These are phyloP conservation scores for Dactylellina sp. DNA, from an alignment of 2,329 filamentous ascomycete species.

Conservation along the genomic window DNA sequence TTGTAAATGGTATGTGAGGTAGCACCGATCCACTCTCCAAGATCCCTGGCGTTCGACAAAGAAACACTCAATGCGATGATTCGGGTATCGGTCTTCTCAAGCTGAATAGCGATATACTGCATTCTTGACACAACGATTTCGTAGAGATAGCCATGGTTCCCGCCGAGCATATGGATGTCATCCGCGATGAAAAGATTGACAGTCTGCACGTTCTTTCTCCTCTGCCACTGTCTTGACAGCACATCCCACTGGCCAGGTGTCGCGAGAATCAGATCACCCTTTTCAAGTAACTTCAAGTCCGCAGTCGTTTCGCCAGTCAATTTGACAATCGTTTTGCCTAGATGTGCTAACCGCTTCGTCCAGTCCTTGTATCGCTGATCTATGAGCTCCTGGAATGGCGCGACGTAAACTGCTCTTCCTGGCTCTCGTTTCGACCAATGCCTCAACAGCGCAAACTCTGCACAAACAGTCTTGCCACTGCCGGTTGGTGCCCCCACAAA, in stretches of 20 bases:
- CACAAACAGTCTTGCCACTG: constrained; percentile 96
- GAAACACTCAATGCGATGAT: constrained; percentile 92
- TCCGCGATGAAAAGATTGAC: constrained; percentile 94
- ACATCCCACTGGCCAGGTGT: constrained; percentile 97
- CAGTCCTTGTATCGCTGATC: constrained; percentile 85
- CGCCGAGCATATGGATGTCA: constrained; percentile 92
- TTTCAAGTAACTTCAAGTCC: constrained; percentile 87
- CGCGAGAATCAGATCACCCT: constrained; percentile 87
- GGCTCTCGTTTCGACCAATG: constrained; percentile 81
- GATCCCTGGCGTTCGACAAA: constrained; percentile 88
- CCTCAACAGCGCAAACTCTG: constrained; percentile 89
- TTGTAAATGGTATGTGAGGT: constrained; percentile 99
- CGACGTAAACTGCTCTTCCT: constrained; percentile 90
- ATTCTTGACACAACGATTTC: constrained; percentile 98
- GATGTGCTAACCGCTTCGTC: constrained; percentile 81
- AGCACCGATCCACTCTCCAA: constrained; percentile 97
- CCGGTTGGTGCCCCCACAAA: constrained; percentile 93
- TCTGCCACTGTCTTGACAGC: constrained; percentile 93
- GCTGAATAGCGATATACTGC: constrained; percentile 92
- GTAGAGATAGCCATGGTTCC: constrained; percentile 86
- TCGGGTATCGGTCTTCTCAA: constrained; percentile 79
- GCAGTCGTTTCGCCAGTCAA: constrained; percentile 91
- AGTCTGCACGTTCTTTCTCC: constrained; percentile 91
- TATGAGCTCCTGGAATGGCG: constrained; percentile 92
- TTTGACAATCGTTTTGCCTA: constrained; percentile 91